These are phyloP conservation scores for Pichia sp. DNA, from an alignment of 1,139 yeast genomes.

Conservation along the genomic window DNA sequence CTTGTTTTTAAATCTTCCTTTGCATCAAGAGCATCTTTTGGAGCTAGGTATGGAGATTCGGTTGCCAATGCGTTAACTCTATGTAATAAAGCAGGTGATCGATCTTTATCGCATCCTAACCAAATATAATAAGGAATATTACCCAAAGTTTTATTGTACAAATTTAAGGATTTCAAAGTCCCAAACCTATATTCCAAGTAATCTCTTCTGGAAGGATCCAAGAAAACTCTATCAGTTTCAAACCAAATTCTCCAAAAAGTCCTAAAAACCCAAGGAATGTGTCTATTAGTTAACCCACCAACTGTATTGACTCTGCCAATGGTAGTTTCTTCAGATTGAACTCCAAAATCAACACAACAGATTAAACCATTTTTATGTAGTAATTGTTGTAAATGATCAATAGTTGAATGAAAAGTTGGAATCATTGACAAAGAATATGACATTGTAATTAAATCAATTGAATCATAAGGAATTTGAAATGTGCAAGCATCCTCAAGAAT, in stretches of 20 bases:
- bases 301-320: constrained; percentile 68
- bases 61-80: constrained; percentile 69
- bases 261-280: constrained; percentile 69
- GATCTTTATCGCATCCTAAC: constrained; percentile 71
- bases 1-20: constrained; percentile 35
- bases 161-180: constrained; percentile 66
- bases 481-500: constrained; percentile 72
- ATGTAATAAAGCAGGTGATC: constrained; percentile 53
- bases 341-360: constrained; percentile 75
- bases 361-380: constrained; percentile 52
- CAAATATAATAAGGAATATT: constrained; percentile 77
- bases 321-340: constrained; percentile 58
- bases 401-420: constrained; percentile 74
- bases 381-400: constrained; percentile 56
- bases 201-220: constrained; percentile 77
- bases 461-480: constrained; percentile 40
- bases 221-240: constrained; percentile 74
- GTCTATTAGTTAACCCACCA: constrained; percentile 67
- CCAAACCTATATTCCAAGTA: constrained; percentile 78
- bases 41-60: constrained; percentile 75
- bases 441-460: constrained; percentile 66
- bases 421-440: constrained; percentile 81
- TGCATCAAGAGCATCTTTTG: constrained; percentile 31
- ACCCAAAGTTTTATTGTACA: constrained; percentile 59
- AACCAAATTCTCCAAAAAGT: constrained; percentile 87